Evolutionary conservation across 495 filamentous ascomycete genomes (phyloP).

Genomic region (Talaromyces proteolyticus): DNA sequence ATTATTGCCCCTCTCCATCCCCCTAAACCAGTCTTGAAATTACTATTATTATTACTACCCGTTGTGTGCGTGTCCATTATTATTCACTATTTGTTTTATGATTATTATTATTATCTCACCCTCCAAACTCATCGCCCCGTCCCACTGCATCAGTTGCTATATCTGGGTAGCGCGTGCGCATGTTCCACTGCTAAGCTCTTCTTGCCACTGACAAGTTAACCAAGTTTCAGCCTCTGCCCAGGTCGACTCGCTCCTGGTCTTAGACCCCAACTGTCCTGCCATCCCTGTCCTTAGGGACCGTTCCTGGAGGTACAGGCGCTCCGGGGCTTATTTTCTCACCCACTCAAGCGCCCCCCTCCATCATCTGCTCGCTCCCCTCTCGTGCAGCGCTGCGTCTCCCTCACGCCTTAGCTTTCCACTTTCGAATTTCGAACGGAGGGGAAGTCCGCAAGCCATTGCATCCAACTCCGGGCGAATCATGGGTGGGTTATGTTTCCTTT

Average conservation of each 20-base stretch:
- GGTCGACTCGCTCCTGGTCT: not conserved
- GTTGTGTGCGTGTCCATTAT: too few species aligned
- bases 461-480: slow-evolving; percentile 22
- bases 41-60: too few species aligned
- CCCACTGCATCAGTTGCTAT: not conserved
- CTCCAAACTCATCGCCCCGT: not conserved
- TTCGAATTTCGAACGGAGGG: slow-evolving; percentile 9
- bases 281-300: slow-evolving; percentile 4
- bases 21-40: not conserved
- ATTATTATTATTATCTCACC: not conserved
- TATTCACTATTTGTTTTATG: too few species aligned
- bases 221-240: slow-evolving; percentile 2
- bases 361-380: slow-evolving; percentile 2
- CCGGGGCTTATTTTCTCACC: slow-evolving; percentile 2
- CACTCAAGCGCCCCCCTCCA: slow-evolving; percentile 4
- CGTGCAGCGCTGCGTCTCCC: slow-evolving; percentile 8
- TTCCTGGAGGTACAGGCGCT: slow-evolving; percentile 6
- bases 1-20: not conserved
- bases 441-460: slow-evolving; percentile 3
- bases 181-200: slow-evolving; percentile 1
- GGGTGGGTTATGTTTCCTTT: slow-evolving; percentile 12
- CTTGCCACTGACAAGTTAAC: not conserved
- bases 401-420: slow-evolving; percentile 7
- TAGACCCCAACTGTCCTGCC: slow-evolving; percentile 3
- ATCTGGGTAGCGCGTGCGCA: not conserved